Conservation (phyloP, 306 rosid species). For the Quercus rubra region DNA sequence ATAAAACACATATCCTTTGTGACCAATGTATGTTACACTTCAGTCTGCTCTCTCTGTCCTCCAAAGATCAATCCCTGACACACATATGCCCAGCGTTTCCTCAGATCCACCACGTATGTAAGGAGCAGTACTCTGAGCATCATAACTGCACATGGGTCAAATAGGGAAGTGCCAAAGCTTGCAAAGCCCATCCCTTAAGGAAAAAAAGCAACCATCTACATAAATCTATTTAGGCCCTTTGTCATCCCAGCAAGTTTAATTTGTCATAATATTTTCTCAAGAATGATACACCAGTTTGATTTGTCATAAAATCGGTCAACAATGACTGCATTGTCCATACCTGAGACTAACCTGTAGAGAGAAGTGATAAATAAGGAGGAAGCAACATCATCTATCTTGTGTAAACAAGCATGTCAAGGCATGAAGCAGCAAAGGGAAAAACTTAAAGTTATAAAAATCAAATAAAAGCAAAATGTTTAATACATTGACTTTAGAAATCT, state of each 20-base stretch:
- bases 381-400: constrained; percentile 4
- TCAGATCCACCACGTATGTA: neutral
- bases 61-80: neutral
- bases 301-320: constrained; percentile 85
- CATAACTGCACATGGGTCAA: neutral
- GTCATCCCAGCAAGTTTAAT: constrained; percentile 4
- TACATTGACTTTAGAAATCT: neutral
- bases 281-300: constrained; percentile 92
- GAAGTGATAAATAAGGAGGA: constrained; percentile 6
- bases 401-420: constrained; percentile 4
- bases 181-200: neutral
- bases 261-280: constrained; percentile 58
- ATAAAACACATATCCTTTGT: neutral
- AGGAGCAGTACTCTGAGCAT: neutral
- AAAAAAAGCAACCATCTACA: neutral
- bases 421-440: neutral
- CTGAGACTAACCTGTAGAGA: constrained; percentile 65
- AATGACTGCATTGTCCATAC: constrained; percentile 58
- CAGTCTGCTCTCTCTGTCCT: neutral
- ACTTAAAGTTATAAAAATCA: no score
- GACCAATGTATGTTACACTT: neutral
- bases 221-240: neutral
- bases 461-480: neutral
- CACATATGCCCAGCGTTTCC: neutral
- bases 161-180: neutral